A percentile compares a stretch with the other conserved stretches of the same genome.
phyloP scores from a whole-genome alignment of 305 asterid species.

The Fraxinus sp. region DNA sequence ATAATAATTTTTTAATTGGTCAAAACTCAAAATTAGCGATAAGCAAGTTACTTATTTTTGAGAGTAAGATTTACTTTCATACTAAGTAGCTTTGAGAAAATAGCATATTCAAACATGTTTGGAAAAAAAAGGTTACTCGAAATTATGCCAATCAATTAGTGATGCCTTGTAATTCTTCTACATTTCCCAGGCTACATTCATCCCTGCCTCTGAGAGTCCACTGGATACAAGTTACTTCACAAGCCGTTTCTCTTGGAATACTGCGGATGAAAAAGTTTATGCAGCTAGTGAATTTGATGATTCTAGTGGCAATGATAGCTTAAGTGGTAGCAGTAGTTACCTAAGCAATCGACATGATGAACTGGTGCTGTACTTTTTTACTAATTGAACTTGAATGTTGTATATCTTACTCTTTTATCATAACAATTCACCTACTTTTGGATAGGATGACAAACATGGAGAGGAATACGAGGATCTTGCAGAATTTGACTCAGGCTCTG shows the following conservation, averaged over 20 bases:
- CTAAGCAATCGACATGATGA: conserved; percentile 92
- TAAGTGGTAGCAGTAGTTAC: conserved; percentile 84
- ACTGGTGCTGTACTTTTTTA: conserved; percentile 41
- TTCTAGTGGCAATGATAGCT: conserved; percentile 76
- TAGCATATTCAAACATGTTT: neutral
- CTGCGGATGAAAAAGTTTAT: conserved; percentile 83
- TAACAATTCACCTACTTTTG: conserved; percentile 8
- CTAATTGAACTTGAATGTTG: neutral
- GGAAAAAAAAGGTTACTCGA: neutral
- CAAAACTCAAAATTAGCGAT: neutral
- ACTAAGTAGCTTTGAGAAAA: neutral
- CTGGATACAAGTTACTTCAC: conserved; percentile 93
- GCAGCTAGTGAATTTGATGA: conserved; percentile 84
- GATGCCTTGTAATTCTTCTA: conserved; percentile 16
- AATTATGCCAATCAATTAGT: neutral
- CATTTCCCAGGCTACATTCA: conserved; percentile 75
- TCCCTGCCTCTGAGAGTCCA: conserved; percentile 92
- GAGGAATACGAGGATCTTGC: conserved; percentile 73
- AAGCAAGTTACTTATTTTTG: neutral
- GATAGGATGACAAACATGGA: conserved; percentile 40
- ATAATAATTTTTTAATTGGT: neutral
- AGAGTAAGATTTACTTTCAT: neutral
- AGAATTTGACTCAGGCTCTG: conserved; percentile 69
- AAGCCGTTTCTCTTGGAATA: conserved; percentile 91
- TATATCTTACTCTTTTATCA: neutral